These are phyloP conservation scores for Obelidium mucronatum DNA, from an alignment of 192 early-diverging fungal genomes.

Conservation along the genomic window DNA sequence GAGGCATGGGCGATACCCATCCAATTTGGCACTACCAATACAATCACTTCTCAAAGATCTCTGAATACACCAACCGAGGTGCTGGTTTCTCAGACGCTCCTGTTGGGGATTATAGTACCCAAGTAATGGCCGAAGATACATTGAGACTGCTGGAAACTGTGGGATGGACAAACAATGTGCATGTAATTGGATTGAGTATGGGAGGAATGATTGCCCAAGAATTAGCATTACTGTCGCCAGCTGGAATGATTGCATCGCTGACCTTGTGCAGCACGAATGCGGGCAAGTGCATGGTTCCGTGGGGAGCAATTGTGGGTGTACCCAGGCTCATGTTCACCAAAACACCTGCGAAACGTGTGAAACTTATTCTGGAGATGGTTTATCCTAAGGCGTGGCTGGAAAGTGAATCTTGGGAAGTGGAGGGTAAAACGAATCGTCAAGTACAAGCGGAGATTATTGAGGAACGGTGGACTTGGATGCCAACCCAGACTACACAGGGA, in stretches of 20 bases:
- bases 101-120: slow-evolving; percentile 62
- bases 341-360: slow-evolving; percentile 1
- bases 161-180: slow-evolving; percentile 73
- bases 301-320: slow-evolving; percentile 16
- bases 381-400: slow-evolving; percentile 38
- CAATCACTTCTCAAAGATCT: slow-evolving; percentile 67
- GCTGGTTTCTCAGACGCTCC: slow-evolving; percentile 64
- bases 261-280: slow-evolving; percentile 67
- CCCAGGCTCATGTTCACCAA: slow-evolving; percentile 24
- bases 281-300: slow-evolving; percentile 51
- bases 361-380: background rate
- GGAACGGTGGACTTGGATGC: background rate
- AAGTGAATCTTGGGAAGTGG: background rate
- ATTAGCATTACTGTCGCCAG: slow-evolving; percentile 63
- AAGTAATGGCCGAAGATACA: slow-evolving; percentile 81
- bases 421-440: slow-evolving; percentile 13
- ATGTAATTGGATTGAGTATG: slow-evolving; percentile 87
- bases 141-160: slow-evolving; percentile 71
- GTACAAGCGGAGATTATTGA: background rate
- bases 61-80: slow-evolving; percentile 82
- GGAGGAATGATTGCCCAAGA: slow-evolving; percentile 86
- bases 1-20: slow-evolving; percentile 60
- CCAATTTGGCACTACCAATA: slow-evolving; percentile 65
- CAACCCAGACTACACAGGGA: background rate
- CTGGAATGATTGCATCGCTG: slow-evolving; percentile 60